Base-by-base conservation (phyloP, 2,329 filamentous ascomycete species). In the Calonectria pseudoreteaudii region DNA sequence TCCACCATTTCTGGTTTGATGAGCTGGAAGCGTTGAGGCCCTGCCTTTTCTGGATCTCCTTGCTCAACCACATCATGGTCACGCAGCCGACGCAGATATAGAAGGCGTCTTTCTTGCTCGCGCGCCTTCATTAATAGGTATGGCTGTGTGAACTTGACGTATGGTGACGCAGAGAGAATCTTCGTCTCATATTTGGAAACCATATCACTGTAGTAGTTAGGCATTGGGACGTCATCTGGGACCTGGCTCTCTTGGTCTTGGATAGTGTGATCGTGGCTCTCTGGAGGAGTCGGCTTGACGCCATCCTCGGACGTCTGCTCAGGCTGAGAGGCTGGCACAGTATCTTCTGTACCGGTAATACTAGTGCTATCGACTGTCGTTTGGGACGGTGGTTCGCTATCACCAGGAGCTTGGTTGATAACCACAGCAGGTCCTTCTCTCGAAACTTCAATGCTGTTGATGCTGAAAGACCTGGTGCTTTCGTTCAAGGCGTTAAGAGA, bases 1-100 rank as follows among this genome's bases (percentile, higher is more conserved):
- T 98, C 95, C 0, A 99, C 94, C 96, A 98, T 98, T 79, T 98
- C 95, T 1, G 97, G 96, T 74, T 94, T 95, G 75, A 99, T 97
- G 13, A 99, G 90, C 78, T 97, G 93, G 78, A 99, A 99, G 41
- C 92, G 93, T 71, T 94, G 92, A 1, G 90, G 89, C 58, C 90
- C 92, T 8, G 86, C 81, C 76, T 93, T 93, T 75, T 94, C 93
- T 14, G 90, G 87, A 30, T 90, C 88, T 6, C 84, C 86, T 23
- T 88, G 84, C 67, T 92, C 90, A 13, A 90, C 84, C 0, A 89
- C 87, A 78, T 93, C 90, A 76, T 97, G 94, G 79, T 98, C 95
- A 47, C 95, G 92, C 14, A 98, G 89, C 66, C 93, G 90, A 81
- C 94, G 96, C 62, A 98, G 89, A 82, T 97, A 95, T 2, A 94